Percentiles rank a stretch among this genome's conserved stretches.
Evolutionary conservation across 106 monocot genomes (phyloP).

Genomic region (Dioscorea alata): DNA sequence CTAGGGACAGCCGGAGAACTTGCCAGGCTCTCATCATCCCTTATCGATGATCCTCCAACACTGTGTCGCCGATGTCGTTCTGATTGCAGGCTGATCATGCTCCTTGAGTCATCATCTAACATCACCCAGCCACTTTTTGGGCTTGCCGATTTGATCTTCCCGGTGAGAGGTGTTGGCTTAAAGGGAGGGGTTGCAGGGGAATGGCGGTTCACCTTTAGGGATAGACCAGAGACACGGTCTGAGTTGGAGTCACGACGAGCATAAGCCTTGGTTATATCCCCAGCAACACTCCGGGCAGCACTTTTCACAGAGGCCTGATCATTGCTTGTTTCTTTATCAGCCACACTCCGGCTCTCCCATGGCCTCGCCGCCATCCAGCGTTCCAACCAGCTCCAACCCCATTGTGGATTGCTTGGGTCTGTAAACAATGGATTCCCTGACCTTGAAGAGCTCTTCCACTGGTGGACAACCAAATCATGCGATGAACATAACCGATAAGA

Average conservation of each 20-base stretch:
- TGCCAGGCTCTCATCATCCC: constrained; percentile 82
- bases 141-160: constrained; percentile 41
- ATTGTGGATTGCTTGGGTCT: constrained; percentile 78
- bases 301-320: constrained; percentile 43
- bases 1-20: constrained; percentile 69
- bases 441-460: constrained; percentile 85
- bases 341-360: constrained; percentile 56
- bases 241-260: constrained; percentile 37
- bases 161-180: constrained; percentile 8
- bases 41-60: constrained; percentile 48
- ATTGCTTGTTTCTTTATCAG: constrained; percentile 48
- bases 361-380: constrained; percentile 94
- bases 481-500: background rate
- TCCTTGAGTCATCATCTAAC: constrained; percentile 60
- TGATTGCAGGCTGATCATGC: constrained; percentile 55
- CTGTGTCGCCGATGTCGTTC: constrained; percentile 67
- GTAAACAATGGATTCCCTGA: constrained; percentile 67
- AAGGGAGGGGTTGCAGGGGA: constrained; percentile 43
- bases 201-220: constrained; percentile 27
- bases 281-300: constrained; percentile 3
- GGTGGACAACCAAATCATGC: background rate
- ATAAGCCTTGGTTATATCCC: constrained; percentile 36
- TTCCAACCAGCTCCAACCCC: constrained; percentile 99
- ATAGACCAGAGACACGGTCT: constrained; percentile 15
- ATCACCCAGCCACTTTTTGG: constrained; percentile 21